A percentile compares a stretch with the other conserved stretches of the same genome.
Evolutionary conservation across 257 asterid genomes (phyloP).

Genomic region (Eustoma russellianum): DNA sequence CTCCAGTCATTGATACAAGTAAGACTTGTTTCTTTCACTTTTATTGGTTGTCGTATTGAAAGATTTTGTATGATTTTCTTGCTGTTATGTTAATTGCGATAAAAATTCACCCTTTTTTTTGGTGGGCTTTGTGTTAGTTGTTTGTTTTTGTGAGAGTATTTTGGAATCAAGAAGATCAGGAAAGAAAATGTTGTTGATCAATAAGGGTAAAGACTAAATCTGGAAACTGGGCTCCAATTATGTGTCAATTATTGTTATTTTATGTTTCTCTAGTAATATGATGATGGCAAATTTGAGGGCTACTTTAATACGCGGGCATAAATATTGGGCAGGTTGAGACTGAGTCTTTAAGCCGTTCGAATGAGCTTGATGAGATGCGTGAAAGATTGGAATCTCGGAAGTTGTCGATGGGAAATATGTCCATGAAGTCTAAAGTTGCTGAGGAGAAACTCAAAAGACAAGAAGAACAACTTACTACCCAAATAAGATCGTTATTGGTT

Average conservation of each 20-base stretch:
- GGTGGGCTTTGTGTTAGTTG: background rate
- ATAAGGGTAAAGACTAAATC: background rate
- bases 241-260: background rate
- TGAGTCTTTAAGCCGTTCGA: constrained; percentile 56
- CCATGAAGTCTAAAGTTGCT: constrained; percentile 74
- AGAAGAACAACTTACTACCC: constrained; percentile 77
- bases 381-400: constrained; percentile 70
- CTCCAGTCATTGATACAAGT: constrained; percentile 53
- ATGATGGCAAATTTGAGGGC: constrained; percentile 6
- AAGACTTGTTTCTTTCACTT: constrained; percentile 1
- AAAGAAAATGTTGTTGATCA: too few species aligned
- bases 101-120: background rate
- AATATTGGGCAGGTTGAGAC: constrained; percentile 56
- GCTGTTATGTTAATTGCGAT: background rate
- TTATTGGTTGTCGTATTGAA: background rate
- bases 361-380: constrained; percentile 77
- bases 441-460: constrained; percentile 77
- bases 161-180: background rate
- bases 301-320: constrained; percentile 8
- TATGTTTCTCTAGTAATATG: background rate
- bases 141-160: background rate
- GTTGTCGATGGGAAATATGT: constrained; percentile 91
- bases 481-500: constrained; percentile 64
- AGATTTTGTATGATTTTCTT: background rate
- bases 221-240: background rate